These are phyloP conservation scores for Colletotrichum tanaceti DNA, from an alignment of 2,329 filamentous ascomycete genomes.

Conservation along the genomic window DNA sequence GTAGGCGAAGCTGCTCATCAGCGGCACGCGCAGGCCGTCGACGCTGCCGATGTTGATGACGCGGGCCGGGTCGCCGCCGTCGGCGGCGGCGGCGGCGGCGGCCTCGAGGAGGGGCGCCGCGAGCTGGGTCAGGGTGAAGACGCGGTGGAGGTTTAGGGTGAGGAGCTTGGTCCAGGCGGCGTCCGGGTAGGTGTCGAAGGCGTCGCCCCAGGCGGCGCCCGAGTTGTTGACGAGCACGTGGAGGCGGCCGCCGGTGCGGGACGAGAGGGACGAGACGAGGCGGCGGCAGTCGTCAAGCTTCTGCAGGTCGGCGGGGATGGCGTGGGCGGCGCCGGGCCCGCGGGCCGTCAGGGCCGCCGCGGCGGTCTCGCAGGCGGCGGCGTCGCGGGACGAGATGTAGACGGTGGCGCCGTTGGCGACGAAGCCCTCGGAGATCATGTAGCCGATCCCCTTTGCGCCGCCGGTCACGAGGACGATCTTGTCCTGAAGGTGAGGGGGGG, in stretches of 20 bases:
- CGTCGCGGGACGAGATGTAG: conserved; percentile 74
- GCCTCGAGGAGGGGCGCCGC: conserved; percentile 68
- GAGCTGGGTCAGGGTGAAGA: conserved; percentile 73
- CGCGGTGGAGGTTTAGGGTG: conserved; percentile 75
- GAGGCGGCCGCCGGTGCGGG: conserved; percentile 60
- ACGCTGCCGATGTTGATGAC: conserved; percentile 75
- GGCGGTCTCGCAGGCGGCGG: conserved; percentile 65
- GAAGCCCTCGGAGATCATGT: conserved; percentile 76
- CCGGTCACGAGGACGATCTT: conserved; percentile 71
- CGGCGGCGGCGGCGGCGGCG: conserved; percentile 43
- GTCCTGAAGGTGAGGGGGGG: conserved; percentile 53
- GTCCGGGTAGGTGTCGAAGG: conserved; percentile 70
- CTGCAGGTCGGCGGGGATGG: conserved; percentile 74
- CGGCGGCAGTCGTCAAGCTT: conserved; percentile 65
- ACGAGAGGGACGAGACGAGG: conserved; percentile 63
- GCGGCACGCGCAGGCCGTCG: conserved; percentile 70
- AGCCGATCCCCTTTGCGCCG: conserved; percentile 71
- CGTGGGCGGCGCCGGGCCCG: conserved; percentile 63
- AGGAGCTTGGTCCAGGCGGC: conserved; percentile 68
- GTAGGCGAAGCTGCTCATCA: conserved; percentile 70
- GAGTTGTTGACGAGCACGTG: conserved; percentile 75
- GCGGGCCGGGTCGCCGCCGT: conserved; percentile 62
- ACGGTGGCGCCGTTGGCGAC: conserved; percentile 72
- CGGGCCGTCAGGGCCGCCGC: conserved; percentile 67
- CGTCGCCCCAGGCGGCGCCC: conserved; percentile 72